phyloP scores from a whole-genome alignment of 139 green algal species.

The Tetratostichococcus sp. region DNA sequence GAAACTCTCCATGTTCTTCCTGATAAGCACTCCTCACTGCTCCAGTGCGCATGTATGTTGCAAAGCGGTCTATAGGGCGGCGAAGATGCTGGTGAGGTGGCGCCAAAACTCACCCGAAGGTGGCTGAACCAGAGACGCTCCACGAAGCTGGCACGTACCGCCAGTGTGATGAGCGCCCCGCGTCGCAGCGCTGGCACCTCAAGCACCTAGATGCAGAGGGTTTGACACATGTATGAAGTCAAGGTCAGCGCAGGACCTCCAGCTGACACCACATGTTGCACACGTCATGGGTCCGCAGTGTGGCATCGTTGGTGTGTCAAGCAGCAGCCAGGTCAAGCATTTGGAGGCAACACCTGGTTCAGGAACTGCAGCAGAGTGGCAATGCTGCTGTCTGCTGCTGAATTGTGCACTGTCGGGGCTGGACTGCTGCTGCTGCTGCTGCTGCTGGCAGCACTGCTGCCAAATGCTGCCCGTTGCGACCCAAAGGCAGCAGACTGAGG shows the following conservation, averaged over 20 bases:
- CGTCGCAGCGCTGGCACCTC: conserved; percentile 34
- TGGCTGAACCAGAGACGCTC: conserved; percentile 51
- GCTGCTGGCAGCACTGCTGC: conserved; percentile 11
- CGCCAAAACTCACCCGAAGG: conserved; percentile 44
- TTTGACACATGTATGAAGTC: no score
- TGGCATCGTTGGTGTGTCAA: background rate
- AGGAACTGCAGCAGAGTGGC: background rate
- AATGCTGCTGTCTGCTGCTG: background rate
- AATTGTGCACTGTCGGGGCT: background rate
- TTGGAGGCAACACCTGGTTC: background rate
- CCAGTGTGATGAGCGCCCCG: conserved; percentile 35
- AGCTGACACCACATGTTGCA: no score
- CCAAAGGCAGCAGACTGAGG: conserved; percentile 4
- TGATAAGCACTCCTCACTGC: no score
- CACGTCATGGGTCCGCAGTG: no score
- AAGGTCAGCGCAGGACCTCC: no score
- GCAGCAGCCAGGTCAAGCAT: no score
- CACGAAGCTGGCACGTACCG: conserved; percentile 40
- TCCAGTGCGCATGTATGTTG: no score
- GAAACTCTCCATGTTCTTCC: no score
- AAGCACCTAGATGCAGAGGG: conserved; percentile 11
- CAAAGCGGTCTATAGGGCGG: no score
- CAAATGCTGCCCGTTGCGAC: no score
- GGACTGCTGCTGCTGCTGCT: conserved; percentile 21
- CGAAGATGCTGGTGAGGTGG: no score